Base-by-base conservation (phyloP, 208 protist species). In the Strigomonas galati region DNA sequence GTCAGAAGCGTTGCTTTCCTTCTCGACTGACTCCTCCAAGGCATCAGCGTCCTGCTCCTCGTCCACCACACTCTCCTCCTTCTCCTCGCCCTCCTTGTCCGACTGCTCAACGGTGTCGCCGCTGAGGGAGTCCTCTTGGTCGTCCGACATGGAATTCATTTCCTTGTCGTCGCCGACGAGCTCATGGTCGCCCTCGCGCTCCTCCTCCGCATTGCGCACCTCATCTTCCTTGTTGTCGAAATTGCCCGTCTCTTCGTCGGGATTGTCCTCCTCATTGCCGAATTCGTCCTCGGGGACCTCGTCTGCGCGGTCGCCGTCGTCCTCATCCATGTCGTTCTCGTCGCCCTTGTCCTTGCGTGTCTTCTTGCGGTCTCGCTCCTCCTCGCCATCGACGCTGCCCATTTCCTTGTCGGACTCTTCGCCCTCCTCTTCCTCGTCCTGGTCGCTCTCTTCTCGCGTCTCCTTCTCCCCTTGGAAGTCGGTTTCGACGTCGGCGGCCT, bases 361-460 rank as follows among this genome's bases (percentile, higher is more conserved):
- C 62, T 87, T 84, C 66, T 97, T 96, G 30, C 83, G 85, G 40
- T 88, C 83, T 54, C 90, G 78, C 67, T 80, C 92, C 15, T 96
- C 79, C 55, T 96, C 92, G 23, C 91, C 87, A 49, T 95, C 89
- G 28, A 95, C 92, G 65, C 83, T 89, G 32, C 92, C 89, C 81
- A 91, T 89, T 64, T 94, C 89, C 69, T 87, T 80, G 19, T 94
- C 82, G 6, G 80, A 87, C 51, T 82, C 76, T 17, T 84, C 85
- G 2, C 81, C 81, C 30, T 71, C 76, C 46, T 94, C 82, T 59
- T 95, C 83, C 30, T 86, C 83, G 26, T 91, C 82, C 2, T 85
- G 66, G 1, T 95, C 82, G 59, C 73, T 82, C 44, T 94, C 89
- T 12, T 92, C 81, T 9, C 86, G 85, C 15, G 76, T 46, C 65